phyloP scores from a whole-genome alignment of 805 yeast genomes.

The Kregervanrija delftensis region DNA sequence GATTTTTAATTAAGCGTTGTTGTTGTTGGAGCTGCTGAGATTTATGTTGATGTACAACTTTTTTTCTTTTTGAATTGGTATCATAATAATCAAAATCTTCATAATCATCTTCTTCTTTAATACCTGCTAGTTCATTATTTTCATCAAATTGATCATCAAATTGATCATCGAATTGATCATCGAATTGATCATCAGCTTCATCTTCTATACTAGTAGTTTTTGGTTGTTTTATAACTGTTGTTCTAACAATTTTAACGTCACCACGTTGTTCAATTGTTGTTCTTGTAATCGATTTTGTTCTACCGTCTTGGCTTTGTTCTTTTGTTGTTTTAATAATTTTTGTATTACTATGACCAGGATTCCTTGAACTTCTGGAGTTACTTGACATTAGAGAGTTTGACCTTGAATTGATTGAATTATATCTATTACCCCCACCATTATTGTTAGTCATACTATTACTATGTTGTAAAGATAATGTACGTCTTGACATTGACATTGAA shows the following conservation, averaged over 20 bases:
- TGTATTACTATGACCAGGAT: conserved; percentile 14
- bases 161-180: conserved; percentile 4
- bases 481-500: conserved; percentile 22
- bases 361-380: conserved; percentile 15
- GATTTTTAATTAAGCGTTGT: no score
- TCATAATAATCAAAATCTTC: not conserved
- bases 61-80: not conserved
- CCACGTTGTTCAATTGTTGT: conserved; percentile 45
- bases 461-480: conserved; percentile 7
- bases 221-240: conserved; percentile 34
- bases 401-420: conserved; percentile 17
- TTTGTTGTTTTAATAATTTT: conserved; percentile 43
- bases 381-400: conserved; percentile 26
- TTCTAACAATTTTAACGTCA: conserved; percentile 41
- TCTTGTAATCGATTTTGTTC: conserved; percentile 49
- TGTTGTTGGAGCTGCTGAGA: no score
- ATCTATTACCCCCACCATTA: conserved; percentile 6
- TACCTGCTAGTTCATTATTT: not conserved
- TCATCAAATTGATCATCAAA: not conserved
- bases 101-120: conserved; percentile 5
- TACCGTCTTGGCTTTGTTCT: conserved; percentile 42
- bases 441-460: conserved; percentile 15
- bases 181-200: conserved; percentile 18
- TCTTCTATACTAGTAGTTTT: conserved; percentile 15
- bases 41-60: not conserved